Conservation (phyloP, 306 rosid species). For the Prunus campanulata region DNA sequence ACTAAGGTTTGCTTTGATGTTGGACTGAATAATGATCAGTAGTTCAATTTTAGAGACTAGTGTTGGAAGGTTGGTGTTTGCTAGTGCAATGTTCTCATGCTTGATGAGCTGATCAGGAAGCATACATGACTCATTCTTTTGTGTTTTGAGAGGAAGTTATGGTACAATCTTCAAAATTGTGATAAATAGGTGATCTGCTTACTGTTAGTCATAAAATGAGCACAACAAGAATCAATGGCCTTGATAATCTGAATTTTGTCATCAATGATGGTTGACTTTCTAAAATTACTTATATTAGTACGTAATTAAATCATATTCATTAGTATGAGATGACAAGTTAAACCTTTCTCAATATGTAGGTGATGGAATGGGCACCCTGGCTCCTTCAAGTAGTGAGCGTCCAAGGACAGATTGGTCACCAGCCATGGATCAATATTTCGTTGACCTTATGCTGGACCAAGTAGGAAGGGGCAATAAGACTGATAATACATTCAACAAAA, state of each 20-base stretch:
- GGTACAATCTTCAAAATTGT: not conserved
- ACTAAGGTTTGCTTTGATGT: conserved; percentile 3
- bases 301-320: not conserved
- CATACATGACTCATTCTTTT: not conserved
- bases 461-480: conserved; percentile 54
- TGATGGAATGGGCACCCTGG: conserved; percentile 40
- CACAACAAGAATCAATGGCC: not conserved
- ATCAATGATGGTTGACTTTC: not conserved
- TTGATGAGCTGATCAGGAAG: not conserved
- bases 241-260: not conserved
- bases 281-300: not conserved
- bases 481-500: conserved; percentile 48
- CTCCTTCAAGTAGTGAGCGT: conserved; percentile 45
- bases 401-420: conserved; percentile 58
- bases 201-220: not conserved
- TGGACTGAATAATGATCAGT: not conserved
- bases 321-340: not conserved
- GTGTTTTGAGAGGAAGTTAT: not conserved
- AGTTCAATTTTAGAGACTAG: conserved; percentile 1
- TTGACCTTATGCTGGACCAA: conserved; percentile 75
- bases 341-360: conserved; percentile 35
- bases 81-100: not conserved
- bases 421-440: conserved; percentile 65
- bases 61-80: not conserved
- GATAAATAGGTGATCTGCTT: not conserved